Conservation (phyloP, 495 filamentous ascomycete genomes). For the Annulohypoxylon bovei region DNA sequence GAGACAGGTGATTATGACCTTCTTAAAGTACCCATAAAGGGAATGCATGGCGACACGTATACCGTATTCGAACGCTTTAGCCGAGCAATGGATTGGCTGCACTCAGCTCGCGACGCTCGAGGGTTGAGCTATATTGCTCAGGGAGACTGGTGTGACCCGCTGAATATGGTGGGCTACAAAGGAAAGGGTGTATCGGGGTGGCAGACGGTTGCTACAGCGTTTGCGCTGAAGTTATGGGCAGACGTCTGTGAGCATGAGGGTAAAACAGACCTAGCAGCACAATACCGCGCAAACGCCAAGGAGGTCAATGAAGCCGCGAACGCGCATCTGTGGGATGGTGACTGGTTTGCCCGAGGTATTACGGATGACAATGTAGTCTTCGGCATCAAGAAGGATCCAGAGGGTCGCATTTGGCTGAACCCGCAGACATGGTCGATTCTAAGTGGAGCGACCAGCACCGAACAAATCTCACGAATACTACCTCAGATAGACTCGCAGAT, state of each 20-base stretch:
- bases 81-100: constrained; percentile 64
- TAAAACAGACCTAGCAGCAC: constrained; percentile 49
- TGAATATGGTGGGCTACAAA: constrained; percentile 69
- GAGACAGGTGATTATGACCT: constrained; percentile 64
- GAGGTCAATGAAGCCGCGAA: constrained; percentile 63
- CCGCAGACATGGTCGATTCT: constrained; percentile 65
- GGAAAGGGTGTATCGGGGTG: constrained; percentile 66
- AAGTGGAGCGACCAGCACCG: constrained; percentile 57
- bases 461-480: constrained; percentile 58
- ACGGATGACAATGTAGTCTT: constrained; percentile 64
- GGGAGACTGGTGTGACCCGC: constrained; percentile 68
- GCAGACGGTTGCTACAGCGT: constrained; percentile 64
- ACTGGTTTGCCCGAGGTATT: constrained; percentile 67
- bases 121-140: constrained; percentile 67
- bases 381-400: constrained; percentile 58
- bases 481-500: constrained; percentile 61
- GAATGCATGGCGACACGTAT: constrained; percentile 52
- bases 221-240: constrained; percentile 62
- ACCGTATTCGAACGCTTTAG: constrained; percentile 65
- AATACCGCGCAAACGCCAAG: constrained; percentile 56
- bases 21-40: constrained; percentile 55
- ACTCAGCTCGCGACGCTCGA: constrained; percentile 59
- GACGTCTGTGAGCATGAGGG: constrained; percentile 59
- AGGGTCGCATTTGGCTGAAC: constrained; percentile 68
- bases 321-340: constrained; percentile 63